Evolutionary conservation across 495 filamentous ascomycete genomes (phyloP).

Genomic region (Clavariopsis aquatica): DNA sequence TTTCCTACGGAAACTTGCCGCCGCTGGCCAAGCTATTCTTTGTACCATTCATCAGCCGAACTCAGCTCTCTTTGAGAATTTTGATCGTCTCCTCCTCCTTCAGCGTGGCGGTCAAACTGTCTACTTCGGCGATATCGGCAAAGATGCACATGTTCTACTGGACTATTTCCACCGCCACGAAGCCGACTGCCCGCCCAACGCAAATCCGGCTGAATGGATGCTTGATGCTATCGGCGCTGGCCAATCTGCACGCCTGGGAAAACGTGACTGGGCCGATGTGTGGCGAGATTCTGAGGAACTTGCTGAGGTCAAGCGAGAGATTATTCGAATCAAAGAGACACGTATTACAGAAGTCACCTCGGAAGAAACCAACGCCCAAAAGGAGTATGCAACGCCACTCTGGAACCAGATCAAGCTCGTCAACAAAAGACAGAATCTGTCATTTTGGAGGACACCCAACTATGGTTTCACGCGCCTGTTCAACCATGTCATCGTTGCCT

Average conservation of each 20-base stretch:
- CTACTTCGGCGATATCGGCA: conserved; percentile 69
- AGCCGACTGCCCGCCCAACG: conserved; percentile 56
- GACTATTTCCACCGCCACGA: conserved; percentile 53
- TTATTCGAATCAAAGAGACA: conserved; percentile 64
- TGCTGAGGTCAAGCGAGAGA: conserved; percentile 64
- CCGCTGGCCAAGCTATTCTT: conserved; percentile 81
- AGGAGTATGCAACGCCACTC: conserved; percentile 74
- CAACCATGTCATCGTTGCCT: conserved; percentile 69
- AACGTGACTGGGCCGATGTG: conserved; percentile 78
- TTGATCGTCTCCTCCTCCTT: conserved; percentile 67
- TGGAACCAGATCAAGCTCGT: conserved; percentile 71
- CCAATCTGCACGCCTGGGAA: conserved; percentile 67
- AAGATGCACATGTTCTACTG: conserved; percentile 52
- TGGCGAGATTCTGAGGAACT: conserved; percentile 73
- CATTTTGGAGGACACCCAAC: conserved; percentile 74
- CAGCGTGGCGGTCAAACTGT: conserved; percentile 64
- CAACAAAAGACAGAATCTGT: conserved; percentile 61
- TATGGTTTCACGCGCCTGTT: conserved; percentile 78
- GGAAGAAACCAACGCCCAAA: conserved; percentile 48
- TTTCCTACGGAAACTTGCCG: conserved; percentile 81
- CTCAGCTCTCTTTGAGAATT: conserved; percentile 80
- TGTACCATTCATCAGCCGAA: conserved; percentile 94
- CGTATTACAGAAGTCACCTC: conserved; percentile 52
- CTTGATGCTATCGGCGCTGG: conserved; percentile 84
- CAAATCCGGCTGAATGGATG: conserved; percentile 85